Conservation (phyloP, 2,329 filamentous ascomycete species). For the Phaeosphaeriaceae sp. region DNA sequence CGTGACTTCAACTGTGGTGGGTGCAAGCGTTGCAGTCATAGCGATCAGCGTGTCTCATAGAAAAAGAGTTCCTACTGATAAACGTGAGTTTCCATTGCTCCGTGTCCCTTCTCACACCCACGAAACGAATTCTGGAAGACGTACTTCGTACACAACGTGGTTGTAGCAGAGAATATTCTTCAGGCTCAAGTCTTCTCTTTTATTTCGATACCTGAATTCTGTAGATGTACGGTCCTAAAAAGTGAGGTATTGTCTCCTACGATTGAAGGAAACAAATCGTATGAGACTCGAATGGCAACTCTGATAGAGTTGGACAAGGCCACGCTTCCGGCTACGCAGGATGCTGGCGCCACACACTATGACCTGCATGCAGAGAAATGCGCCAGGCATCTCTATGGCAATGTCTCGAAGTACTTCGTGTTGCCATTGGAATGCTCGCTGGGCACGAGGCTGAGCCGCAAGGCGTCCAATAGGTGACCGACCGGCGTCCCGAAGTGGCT, state of each 20-base stretch:
- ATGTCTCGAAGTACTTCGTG: neutral
- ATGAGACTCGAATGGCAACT: neutral
- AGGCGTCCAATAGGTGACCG: slow-evolving; percentile 9
- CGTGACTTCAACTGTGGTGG: slow-evolving; percentile 9
- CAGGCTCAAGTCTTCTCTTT: neutral
- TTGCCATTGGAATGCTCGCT: neutral
- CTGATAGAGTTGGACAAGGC: neutral
- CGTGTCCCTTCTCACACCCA: neutral
- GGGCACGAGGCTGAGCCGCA: slow-evolving; percentile 12
- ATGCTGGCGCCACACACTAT: neutral
- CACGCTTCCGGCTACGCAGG: neutral
- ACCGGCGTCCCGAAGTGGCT: slow-evolving; percentile 13
- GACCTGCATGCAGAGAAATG: neutral
- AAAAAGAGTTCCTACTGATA: neutral
- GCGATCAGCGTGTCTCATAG: neutral
- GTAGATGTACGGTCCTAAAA: neutral
- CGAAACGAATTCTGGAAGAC: neutral
- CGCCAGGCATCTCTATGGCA: neutral
- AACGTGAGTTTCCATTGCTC: neutral
- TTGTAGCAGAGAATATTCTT: neutral
- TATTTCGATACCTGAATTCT: neutral
- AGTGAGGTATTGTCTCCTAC: neutral
- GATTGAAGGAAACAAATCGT: neutral
- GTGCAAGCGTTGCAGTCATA: neutral
- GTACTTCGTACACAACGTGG: neutral